phyloP scores from a whole-genome alignment of 306 rosid species.

The Aeschynomene evenia region DNA sequence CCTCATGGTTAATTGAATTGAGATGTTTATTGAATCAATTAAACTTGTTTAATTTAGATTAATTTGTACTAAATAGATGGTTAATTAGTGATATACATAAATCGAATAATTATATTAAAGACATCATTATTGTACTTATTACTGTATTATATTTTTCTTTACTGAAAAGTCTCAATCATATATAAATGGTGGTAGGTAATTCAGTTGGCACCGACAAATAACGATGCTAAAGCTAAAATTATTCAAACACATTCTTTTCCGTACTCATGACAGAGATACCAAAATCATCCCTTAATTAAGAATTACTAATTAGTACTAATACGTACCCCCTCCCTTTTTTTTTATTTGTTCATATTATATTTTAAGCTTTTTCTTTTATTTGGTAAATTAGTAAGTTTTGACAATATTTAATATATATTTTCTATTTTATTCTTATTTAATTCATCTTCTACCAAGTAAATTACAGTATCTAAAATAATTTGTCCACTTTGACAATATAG shows the following conservation, averaged over 20 bases:
- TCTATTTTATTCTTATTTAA: too few relatives aligned
- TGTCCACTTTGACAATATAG: too few relatives aligned
- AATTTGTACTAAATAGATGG: not conserved
- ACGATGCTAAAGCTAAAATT: conserved; percentile 11
- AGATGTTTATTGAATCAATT: not conserved
- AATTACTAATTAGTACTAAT: too few relatives aligned
- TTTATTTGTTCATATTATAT: too few relatives aligned
- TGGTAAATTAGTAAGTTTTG: too few relatives aligned
- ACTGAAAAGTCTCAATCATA: conserved; percentile 32
- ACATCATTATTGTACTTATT: not conserved
- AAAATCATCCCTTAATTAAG: conserved; percentile 15
- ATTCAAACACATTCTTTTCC: conserved; percentile 17
- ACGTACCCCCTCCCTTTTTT: too few relatives aligned
- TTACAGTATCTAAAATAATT: too few relatives aligned
- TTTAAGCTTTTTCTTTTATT: too few relatives aligned
- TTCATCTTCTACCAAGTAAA: too few relatives aligned
- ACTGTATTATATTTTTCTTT: conserved; percentile 25
- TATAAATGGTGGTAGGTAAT: conserved; percentile 32
- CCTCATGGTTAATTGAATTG: not conserved
- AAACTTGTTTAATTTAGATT: not conserved
- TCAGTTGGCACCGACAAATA: conserved; percentile 31
- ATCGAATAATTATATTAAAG: too few relatives aligned
- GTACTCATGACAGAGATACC: not conserved
- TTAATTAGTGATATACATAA: not conserved
- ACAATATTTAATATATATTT: too few relatives aligned